A percentile compares a stretch with the other conserved stretches of the same genome.
Conservation (phyloP, 2,329 filamentous ascomycete genomes). For the Monosporascus sp. region DNA sequence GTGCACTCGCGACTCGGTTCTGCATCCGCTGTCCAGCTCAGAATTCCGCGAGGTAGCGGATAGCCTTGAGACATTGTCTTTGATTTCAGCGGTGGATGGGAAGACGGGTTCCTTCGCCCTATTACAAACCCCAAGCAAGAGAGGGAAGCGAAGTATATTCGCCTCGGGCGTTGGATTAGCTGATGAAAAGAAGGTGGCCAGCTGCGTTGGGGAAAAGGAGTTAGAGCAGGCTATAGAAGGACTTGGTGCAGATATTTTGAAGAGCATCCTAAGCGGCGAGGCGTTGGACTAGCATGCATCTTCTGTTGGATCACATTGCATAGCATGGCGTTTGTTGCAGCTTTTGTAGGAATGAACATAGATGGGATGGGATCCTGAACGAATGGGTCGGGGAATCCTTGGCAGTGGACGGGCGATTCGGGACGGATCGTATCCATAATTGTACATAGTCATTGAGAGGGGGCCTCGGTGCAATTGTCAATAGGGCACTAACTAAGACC, state of each 20-base stretch:
- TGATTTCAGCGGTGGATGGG: conserved; percentile 66
- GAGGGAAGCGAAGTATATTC: conserved; percentile 52
- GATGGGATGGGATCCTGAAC: background rate
- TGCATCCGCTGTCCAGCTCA: conserved; percentile 83
- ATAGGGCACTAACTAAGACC: background rate
- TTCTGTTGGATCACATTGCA: conserved; percentile 18
- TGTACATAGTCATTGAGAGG: too few relatives aligned
- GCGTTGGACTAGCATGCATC: conserved; percentile 43
- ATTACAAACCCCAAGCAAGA: conserved; percentile 66
- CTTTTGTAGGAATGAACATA: background rate
- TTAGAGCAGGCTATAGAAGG: conserved; percentile 65
- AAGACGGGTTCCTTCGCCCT: conserved; percentile 62
- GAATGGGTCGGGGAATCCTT: background rate
- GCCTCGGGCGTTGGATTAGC: conserved; percentile 38
- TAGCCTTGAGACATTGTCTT: conserved; percentile 80
- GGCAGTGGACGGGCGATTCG: background rate
- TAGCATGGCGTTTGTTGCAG: conserved; percentile 7
- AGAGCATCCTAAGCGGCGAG: conserved; percentile 57
- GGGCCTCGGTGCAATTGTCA: too few relatives aligned
- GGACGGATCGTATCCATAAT: background rate
- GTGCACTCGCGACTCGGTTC: conserved; percentile 80
- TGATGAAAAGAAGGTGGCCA: conserved; percentile 75
- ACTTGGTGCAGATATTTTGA: conserved; percentile 55
- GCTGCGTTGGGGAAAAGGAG: conserved; percentile 76
- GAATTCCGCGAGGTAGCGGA: conserved; percentile 93